phyloP scores from a whole-genome alignment of 257 asterid genomes.

The Jacaranda mimosifolia region DNA sequence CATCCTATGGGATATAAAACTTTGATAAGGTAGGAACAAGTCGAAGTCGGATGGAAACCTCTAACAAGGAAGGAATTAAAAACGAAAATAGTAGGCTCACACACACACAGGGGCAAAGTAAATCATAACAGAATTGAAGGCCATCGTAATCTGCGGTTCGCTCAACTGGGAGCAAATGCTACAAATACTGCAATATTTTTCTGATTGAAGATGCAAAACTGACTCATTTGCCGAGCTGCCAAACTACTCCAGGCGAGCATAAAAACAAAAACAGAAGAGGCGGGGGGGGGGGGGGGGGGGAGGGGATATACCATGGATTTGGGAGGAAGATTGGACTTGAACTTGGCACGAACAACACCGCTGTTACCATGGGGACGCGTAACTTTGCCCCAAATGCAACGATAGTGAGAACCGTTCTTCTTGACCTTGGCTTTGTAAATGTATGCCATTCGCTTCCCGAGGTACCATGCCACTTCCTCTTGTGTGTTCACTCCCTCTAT shows the following conservation, averaged over 20 bases:
- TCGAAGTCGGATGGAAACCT: neutral
- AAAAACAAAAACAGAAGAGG: too few relatives aligned
- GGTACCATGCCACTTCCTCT: slow-evolving; percentile 81
- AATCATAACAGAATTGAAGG: neutral
- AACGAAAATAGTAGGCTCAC: neutral
- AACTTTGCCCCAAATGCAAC: slow-evolving; percentile 79
- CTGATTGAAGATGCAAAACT: neutral
- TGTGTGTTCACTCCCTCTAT: slow-evolving; percentile 77
- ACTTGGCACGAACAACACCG: slow-evolving; percentile 76
- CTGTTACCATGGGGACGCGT: slow-evolving; percentile 77
- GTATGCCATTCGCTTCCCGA: slow-evolving; percentile 70
- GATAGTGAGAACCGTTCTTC: slow-evolving; percentile 64
- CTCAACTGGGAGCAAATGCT: neutral
- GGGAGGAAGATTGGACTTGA: slow-evolving; percentile 76
- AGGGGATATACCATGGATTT: slow-evolving; percentile 53
- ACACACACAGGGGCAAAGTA: neutral
- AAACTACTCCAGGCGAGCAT: neutral
- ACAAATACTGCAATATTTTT: neutral
- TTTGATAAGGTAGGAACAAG: too few relatives aligned
- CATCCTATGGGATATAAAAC: neutral
- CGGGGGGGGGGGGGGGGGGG: too few relatives aligned
- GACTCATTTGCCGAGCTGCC: neutral
- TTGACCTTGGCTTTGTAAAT: slow-evolving; percentile 77
- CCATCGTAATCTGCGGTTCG: neutral
- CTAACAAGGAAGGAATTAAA: neutral